phyloP scores from a whole-genome alignment of 202 grass and related monocot genomes.

The Zoysia matrella region DNA sequence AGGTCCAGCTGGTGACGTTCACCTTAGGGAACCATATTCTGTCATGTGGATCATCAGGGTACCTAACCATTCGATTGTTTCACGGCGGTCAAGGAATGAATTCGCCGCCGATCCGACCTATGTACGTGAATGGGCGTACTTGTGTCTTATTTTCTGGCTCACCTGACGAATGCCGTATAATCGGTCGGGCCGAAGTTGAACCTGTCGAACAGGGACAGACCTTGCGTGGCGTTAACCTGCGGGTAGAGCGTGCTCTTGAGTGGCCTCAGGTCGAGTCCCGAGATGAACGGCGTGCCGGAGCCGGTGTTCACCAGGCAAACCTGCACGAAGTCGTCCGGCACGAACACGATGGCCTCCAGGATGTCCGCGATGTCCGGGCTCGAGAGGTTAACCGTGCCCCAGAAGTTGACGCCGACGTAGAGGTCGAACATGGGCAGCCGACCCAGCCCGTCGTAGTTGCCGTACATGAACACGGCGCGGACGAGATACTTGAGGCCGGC shows the following conservation, averaged over 20 bases:
- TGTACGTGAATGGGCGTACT: no score
- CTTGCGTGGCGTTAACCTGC: conserved; percentile 27
- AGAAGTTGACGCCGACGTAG: background rate
- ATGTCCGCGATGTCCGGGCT: background rate
- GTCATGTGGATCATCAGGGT: conserved; percentile 48
- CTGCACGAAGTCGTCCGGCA: conserved; percentile 22
- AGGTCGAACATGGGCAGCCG: conserved; percentile 56
- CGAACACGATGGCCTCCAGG: conserved; percentile 31
- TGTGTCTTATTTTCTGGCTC: background rate
- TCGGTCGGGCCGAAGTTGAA: background rate
- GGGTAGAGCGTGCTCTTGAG: conserved; percentile 44
- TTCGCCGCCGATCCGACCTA: background rate
- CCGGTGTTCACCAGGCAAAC: conserved; percentile 57
- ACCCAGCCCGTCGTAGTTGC: conserved; percentile 54
- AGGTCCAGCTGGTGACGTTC: background rate
- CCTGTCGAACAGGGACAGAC: background rate
- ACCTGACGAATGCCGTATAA: conserved; percentile 1
- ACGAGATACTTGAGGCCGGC: conserved; percentile 46
- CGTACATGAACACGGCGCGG: conserved; percentile 48
- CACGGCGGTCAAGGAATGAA: background rate
- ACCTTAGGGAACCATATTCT: conserved; percentile 50
- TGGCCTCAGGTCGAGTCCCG: conserved; percentile 45
- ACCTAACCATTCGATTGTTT: conserved; percentile 33
- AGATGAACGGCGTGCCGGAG: conserved; percentile 45
- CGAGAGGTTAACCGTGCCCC: conserved; percentile 29